Evolutionary conservation across 352 stramenopile genomes (phyloP).

Genomic region (Phytophthora brassicae): DNA sequence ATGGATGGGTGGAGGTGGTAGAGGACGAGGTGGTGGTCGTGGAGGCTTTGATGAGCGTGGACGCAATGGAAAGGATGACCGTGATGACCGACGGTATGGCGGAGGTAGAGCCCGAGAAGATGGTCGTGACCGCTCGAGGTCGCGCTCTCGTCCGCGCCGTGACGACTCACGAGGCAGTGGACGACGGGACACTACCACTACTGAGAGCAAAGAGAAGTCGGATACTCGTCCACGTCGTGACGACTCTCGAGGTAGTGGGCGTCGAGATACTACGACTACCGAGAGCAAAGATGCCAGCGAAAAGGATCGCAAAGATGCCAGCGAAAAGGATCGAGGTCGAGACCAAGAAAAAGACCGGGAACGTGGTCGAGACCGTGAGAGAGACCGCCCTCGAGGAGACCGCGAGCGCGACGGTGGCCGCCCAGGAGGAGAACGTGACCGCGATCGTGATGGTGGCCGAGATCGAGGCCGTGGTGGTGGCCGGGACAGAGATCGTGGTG

Average conservation of each 20-base stretch:
- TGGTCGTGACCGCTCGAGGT: constrained; percentile 63
- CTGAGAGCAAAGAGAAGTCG: constrained; percentile 28
- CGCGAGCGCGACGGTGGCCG: background rate
- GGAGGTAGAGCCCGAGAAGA: constrained; percentile 39
- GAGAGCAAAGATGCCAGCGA: constrained; percentile 19
- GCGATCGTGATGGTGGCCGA: constrained; percentile 6
- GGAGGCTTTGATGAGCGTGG: constrained; percentile 51
- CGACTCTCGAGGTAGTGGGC: constrained; percentile 22
- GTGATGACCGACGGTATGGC: constrained; percentile 25
- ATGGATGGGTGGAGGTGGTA: constrained; percentile 58
- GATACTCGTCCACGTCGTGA: constrained; percentile 39
- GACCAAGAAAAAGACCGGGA: constrained; percentile 24
- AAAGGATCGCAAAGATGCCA: constrained; percentile 17
- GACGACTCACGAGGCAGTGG: constrained; percentile 29
- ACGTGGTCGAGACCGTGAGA: constrained; percentile 8
- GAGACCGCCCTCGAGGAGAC: background rate
- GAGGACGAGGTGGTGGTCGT: constrained; percentile 38
- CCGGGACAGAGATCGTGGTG: constrained; percentile 7
- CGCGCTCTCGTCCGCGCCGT: constrained; percentile 39
- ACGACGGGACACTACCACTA: constrained; percentile 26
- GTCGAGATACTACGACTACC: constrained; percentile 27
- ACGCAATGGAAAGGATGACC: constrained; percentile 38
- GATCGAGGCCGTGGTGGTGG: constrained; percentile 19
- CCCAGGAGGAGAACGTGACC: background rate
- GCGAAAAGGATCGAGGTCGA: constrained; percentile 24